Percentiles rank a stretch among this genome's conserved stretches.
phyloP scores from a whole-genome alignment of 1,139 yeast species.

The Lodderomyces orthopsilosis region DNA sequence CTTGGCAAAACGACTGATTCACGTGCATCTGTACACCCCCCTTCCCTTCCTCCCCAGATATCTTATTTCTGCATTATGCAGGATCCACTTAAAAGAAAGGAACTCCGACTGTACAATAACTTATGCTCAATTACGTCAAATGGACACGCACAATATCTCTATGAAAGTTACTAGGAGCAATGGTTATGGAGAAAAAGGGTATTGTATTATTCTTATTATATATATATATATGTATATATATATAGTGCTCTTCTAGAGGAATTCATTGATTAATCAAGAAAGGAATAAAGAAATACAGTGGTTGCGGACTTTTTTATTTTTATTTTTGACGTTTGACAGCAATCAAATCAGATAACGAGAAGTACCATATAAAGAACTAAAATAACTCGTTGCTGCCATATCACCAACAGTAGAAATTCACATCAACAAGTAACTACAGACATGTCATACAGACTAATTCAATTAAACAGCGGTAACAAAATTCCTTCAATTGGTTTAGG shows the following conservation, averaged over 20 bases:
- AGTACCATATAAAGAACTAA: too few relatives aligned
- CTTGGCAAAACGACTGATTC: neutral
- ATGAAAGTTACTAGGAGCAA: too few relatives aligned
- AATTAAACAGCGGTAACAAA: conserved; percentile 19
- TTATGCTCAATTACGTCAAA: neutral
- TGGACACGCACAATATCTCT: too few relatives aligned
- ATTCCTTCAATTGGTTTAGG: conserved; percentile 44
- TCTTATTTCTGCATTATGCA: neutral
- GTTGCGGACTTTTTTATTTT: neutral
- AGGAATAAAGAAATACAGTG: too few relatives aligned
- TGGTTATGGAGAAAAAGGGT: too few relatives aligned
- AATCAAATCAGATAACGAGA: neutral
- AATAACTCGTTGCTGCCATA: too few relatives aligned
- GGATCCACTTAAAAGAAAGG: neutral
- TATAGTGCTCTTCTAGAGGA: too few relatives aligned
- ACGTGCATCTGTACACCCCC: neutral
- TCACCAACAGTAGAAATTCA: too few relatives aligned
- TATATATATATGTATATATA: too few relatives aligned
- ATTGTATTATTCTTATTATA: too few relatives aligned
- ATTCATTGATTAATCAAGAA: too few relatives aligned
- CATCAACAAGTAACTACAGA: too few relatives aligned
- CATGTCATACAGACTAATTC: conserved; percentile 14
- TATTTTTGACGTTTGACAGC: neutral
- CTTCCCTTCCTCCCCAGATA: neutral
- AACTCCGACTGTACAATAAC: neutral